A percentile compares a stretch with the other conserved stretches of the same genome.
Evolutionary conservation across 2,329 filamentous ascomycete species (phyloP).

Genomic region (Metarhizium rileyi): DNA sequence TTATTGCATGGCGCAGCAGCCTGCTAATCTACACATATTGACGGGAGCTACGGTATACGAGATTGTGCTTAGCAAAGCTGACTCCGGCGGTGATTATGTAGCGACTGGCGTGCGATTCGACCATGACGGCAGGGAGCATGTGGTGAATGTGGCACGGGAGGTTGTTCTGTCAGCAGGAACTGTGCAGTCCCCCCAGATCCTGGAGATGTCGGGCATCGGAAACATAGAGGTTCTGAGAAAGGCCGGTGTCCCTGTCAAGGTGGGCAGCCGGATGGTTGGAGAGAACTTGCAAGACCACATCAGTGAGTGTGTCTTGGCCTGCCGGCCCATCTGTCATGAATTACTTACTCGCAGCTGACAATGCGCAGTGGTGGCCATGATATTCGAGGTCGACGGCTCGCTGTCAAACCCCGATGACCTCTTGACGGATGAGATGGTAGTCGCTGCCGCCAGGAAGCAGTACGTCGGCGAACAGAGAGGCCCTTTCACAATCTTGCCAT

Average conservation of each 20-base stretch:
- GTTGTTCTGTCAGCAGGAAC: conserved; percentile 50
- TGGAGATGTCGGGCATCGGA: conserved; percentile 54
- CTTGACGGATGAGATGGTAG: conserved; percentile 16
- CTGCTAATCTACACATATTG: conserved; percentile 31
- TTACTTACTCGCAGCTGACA: conserved; percentile 7
- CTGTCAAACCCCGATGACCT: conserved; percentile 32
- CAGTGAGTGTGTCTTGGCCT: conserved; percentile 13
- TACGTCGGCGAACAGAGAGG: conserved; percentile 22
- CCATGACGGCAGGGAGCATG: conserved; percentile 25
- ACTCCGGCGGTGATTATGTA: conserved; percentile 6
- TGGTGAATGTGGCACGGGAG: conserved; percentile 35
- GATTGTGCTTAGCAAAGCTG: conserved; percentile 17
- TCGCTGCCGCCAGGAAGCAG: conserved; percentile 23
- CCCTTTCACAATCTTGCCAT: conserved; percentile 28
- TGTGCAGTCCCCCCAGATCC: conserved; percentile 45
- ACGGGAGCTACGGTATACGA: conserved; percentile 19
- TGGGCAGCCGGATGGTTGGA: conserved; percentile 35
- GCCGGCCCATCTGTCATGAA: conserved; percentile 1
- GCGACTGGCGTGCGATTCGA: conserved; percentile 25
- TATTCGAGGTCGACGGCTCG: conserved; percentile 35
- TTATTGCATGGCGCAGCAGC: conserved; percentile 30
- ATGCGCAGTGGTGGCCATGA: conserved; percentile 28
- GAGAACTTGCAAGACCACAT: conserved; percentile 40
- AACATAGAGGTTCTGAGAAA: conserved; percentile 24
- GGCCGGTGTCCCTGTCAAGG: conserved; percentile 28